These are phyloP conservation scores for Calonectria henricotiae DNA, from an alignment of 2,329 filamentous ascomycete genomes.

Conservation along the genomic window DNA sequence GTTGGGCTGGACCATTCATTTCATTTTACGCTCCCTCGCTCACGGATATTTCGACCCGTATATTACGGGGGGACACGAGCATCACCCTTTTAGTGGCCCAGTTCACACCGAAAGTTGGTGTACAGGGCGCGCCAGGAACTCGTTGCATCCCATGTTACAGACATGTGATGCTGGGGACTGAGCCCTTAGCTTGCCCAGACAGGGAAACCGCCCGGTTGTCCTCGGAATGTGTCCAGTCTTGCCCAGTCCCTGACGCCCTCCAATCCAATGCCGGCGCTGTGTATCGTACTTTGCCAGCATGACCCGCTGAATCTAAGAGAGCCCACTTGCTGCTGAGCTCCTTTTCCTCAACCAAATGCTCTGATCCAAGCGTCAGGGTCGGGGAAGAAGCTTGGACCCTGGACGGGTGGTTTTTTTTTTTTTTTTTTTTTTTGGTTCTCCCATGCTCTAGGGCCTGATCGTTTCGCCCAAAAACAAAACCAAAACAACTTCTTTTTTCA, in stretches of 20 bases:
- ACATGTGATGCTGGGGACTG: constrained; percentile 35
- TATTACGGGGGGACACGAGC: constrained; percentile 21
- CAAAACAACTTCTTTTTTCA: too few relatives aligned
- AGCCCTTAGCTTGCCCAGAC: constrained; percentile 20
- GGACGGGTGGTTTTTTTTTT: neutral
- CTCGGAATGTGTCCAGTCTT: constrained; percentile 21
- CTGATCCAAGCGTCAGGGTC: constrained; percentile 10
- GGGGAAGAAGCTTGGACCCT: constrained; percentile 24
- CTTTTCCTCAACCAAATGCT: constrained; percentile 21
- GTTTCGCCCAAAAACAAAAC: too few relatives aligned
- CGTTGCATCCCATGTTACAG: constrained; percentile 12
- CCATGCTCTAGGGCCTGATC: neutral
- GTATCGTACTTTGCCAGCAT: neutral
- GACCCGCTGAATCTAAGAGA: constrained; percentile 9
- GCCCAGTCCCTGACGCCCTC: constrained; percentile 2
- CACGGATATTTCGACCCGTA: constrained; percentile 17
- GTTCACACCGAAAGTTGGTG: constrained; percentile 31
- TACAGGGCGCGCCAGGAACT: constrained; percentile 12
- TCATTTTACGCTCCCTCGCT: constrained; percentile 19
- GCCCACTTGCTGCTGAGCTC: constrained; percentile 18
- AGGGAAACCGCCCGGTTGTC: constrained; percentile 22
- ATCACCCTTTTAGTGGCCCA: constrained; percentile 26
- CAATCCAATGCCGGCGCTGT: constrained; percentile 12
- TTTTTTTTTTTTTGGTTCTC: neutral
- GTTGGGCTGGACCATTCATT: constrained; percentile 37